A percentile compares a stretch with the other conserved stretches of the same genome.
phyloP scores from a whole-genome alignment of 495 filamentous ascomycete genomes.

The Talaromyces wortmannii region DNA sequence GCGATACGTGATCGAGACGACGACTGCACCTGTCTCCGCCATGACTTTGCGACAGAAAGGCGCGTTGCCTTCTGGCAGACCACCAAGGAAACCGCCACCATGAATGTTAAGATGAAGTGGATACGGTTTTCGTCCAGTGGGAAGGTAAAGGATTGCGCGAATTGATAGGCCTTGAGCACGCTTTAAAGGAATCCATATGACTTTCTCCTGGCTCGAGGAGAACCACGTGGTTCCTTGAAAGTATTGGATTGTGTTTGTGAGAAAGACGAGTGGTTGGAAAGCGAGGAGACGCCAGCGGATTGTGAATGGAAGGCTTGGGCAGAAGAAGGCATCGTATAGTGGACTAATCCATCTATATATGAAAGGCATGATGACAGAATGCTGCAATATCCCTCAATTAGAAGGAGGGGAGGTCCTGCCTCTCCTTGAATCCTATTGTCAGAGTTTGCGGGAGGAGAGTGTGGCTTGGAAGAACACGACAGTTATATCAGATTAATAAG shows the following conservation, averaged over 20 bases:
- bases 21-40: constrained; percentile 20
- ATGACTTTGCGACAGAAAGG: constrained; percentile 20
- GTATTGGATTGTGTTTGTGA: constrained; percentile 1
- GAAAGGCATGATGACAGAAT: too few relatives aligned
- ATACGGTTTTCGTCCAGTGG: not conserved
- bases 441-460: too few relatives aligned
- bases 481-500: too few relatives aligned
- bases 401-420: too few relatives aligned
- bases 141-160: not conserved
- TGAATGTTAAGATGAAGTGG: constrained; percentile 32
- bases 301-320: not conserved
- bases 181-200: not conserved
- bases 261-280: not conserved
- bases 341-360: not conserved
- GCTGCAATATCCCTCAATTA: too few relatives aligned
- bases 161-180: not conserved
- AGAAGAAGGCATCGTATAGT: not conserved
- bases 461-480: too few relatives aligned
- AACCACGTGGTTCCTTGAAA: not conserved
- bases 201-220: not conserved
- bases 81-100: constrained; percentile 27
- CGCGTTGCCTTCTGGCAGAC: constrained; percentile 18
- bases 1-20: constrained; percentile 27
- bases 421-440: too few relatives aligned
- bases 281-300: not conserved